phyloP scores from a whole-genome alignment of 768 basidiomycete genomes.

The Lactarius psammicola region DNA sequence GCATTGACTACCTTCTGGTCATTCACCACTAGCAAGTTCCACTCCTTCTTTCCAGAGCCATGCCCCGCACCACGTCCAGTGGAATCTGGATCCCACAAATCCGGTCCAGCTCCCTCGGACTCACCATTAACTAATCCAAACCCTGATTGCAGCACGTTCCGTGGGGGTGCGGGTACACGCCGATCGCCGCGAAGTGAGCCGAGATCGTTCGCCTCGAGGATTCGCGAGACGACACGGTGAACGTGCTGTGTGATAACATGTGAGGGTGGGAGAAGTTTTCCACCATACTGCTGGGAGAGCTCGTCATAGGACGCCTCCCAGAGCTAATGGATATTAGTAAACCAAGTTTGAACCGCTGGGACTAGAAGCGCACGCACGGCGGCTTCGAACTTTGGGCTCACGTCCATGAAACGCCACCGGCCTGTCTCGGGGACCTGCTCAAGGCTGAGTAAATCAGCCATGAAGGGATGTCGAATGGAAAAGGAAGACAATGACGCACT shows the following conservation, averaged over 20 bases:
- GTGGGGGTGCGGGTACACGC: conserved; percentile 29
- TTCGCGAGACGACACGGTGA: conserved; percentile 61
- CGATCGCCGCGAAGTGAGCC: conserved; percentile 50
- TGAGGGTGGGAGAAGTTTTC: conserved; percentile 57
- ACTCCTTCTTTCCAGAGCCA: conserved; percentile 37
- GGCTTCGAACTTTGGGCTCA: conserved; percentile 56
- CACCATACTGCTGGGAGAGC: conserved; percentile 51
- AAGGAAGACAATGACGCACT: conserved; percentile 32
- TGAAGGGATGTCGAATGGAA: not conserved
- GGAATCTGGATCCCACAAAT: conserved; percentile 33
- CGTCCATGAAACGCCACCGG: conserved; percentile 85
- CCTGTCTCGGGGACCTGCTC: conserved; percentile 87
- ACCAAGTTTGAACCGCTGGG: not conserved
- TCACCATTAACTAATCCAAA: conserved; percentile 21
- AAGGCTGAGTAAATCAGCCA: conserved; percentile 46
- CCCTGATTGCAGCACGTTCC: conserved; percentile 28
- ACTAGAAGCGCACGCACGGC: conserved; percentile 39
- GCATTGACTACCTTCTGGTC: conserved; percentile 73
- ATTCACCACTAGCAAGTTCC: conserved; percentile 77
- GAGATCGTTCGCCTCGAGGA: conserved; percentile 70
- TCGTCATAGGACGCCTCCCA: conserved; percentile 44
- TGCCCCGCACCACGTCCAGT: not conserved
- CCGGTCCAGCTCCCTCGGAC: not conserved
- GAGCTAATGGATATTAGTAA: conserved; percentile 37
- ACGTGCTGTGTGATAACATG: conserved; percentile 69